phyloP scores from a whole-genome alignment of 2,329 filamentous ascomycete species.

The Raffaelea deltoideospora region DNA sequence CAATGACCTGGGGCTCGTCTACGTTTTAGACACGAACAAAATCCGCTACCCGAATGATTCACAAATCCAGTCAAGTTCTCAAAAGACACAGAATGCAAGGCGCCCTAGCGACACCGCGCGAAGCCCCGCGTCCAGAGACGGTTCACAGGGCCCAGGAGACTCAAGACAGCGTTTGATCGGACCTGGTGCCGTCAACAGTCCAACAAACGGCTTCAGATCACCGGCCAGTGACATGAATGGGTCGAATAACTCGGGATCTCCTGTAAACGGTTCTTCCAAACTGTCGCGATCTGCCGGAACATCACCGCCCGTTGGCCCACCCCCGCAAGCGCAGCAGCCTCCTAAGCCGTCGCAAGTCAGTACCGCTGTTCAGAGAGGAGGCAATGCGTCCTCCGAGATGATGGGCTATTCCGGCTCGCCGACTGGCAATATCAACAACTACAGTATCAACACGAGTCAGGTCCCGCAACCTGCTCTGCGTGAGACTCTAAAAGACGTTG shows the following conservation, averaged over 20 bases:
- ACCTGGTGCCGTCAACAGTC: constrained; percentile 19
- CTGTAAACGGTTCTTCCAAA: constrained; percentile 17
- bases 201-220: constrained; percentile 25
- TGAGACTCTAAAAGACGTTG: constrained; percentile 25
- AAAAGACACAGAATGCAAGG: constrained; percentile 8
- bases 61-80: constrained; percentile 20
- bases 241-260: constrained; percentile 14
- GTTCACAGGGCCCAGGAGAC: constrained; percentile 35
- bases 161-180: constrained; percentile 30
- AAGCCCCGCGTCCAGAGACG: constrained; percentile 30
- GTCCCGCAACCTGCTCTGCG: constrained; percentile 27
- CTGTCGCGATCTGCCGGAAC: constrained; percentile 21
- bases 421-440: too few relatives aligned
- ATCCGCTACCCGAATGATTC: constrained; percentile 87
- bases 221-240: constrained; percentile 22
- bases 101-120: constrained; percentile 22
- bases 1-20: constrained; percentile 74
- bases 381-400: constrained; percentile 35
- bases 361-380: too few relatives aligned
- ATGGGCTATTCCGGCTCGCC: constrained; percentile 22
- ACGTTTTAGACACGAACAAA: constrained; percentile 86
- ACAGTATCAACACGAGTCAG: constrained; percentile 14
- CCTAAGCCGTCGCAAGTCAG: constrained; percentile 32
- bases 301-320: constrained; percentile 30
- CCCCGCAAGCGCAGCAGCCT: constrained; percentile 38